Base-by-base conservation (phyloP, 352 stramenopile species). In the Phytophthora pini region DNA sequence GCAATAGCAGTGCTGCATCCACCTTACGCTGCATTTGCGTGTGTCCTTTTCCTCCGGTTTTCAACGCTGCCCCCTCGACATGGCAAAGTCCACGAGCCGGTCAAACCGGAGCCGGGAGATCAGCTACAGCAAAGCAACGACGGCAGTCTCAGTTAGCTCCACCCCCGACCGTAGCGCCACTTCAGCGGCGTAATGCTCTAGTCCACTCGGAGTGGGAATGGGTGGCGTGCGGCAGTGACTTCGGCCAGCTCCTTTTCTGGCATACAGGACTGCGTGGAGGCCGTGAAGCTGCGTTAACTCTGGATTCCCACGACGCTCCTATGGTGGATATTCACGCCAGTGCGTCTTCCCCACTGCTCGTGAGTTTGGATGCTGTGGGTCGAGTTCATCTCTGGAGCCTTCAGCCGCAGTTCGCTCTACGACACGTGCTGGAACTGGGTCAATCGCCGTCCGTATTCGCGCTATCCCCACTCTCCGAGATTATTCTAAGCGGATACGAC, bases 241-340 rank as follows among this genome's bases (percentile, higher is more conserved):
- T 73, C 15, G 84, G 84, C 6, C 77, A 93, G 34, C 52, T 93
- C 44, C 47, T 93, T 26, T 93, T 90, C 54, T 90, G 82, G 82
- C 80, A 89, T 65, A 86, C 84, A 11, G 78, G 79, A 3, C 59
- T 88, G 17, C 68, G 65, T 3, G 75, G 56, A 68, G 39, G 80
- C 77, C 53, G 77, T 56, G 26, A 81, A 1, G 38, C 38, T 32
- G 45, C 66, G 10, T 27, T 89, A 40, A 79, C 65, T 26, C 58
- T 90, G 26, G 77, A 89, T 10, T 82, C 74, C 5, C 84, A 93
- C 36, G 77, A 90, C 49, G 72, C 72, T 17, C 61, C 62, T 7
- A 73, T 91, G 20, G 62, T 82, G 2, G 58, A 77, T 29, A 61
- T 89, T 15, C 53, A 53, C 1, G 68, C 78, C 3, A 87, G 77